Evolutionary conservation across 2,329 filamentous ascomycete species (phyloP).

Genomic region (Pyrenochaeta sp.): DNA sequence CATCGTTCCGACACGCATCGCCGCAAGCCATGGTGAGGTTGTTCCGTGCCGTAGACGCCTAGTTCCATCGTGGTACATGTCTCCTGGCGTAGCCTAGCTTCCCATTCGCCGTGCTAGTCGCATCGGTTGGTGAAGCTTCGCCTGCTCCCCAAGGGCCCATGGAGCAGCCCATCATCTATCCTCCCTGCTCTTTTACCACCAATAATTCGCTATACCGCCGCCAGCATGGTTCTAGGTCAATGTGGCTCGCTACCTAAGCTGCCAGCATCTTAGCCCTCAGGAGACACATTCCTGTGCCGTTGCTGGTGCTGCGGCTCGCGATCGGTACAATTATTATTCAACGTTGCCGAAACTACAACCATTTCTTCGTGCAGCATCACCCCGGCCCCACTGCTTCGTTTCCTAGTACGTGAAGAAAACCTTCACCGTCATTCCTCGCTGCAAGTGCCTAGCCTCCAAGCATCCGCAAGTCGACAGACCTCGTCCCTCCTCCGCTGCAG

Average conservation of each 20-base stretch:
- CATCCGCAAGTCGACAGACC: slow-evolving; percentile 27
- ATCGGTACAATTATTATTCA: slow-evolving; percentile 43
- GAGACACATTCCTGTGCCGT: slow-evolving; percentile 40
- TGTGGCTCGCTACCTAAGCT: slow-evolving; percentile 45
- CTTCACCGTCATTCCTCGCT: slow-evolving; percentile 32
- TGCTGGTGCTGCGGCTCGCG: slow-evolving; percentile 41
- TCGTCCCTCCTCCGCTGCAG: slow-evolving; percentile 29
- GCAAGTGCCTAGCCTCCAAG: slow-evolving; percentile 23
- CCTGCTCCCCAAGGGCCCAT: slow-evolving; percentile 31
- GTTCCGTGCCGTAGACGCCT: slow-evolving; percentile 38
- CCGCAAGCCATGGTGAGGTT: slow-evolving; percentile 27
- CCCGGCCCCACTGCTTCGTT: slow-evolving; percentile 40
- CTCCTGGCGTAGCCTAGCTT: slow-evolving; percentile 28
- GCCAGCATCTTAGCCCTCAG: slow-evolving; percentile 31
- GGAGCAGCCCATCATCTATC: slow-evolving; percentile 19
- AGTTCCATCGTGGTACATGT: slow-evolving; percentile 30
- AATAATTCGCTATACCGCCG: slow-evolving; percentile 45
- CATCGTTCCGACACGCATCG: slow-evolving; percentile 28
- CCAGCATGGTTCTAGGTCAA: slow-evolving; percentile 36
- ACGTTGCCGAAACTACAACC: slow-evolving; percentile 35
- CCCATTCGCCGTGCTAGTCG: slow-evolving; percentile 26
- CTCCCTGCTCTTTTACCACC: slow-evolving; percentile 42
- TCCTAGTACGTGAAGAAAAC: slow-evolving; percentile 38
- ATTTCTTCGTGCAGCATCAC: slow-evolving; percentile 35
- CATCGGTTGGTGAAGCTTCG: slow-evolving; percentile 30